Conservation (phyloP, 306 rosid species). For the Vigna reflexopilosa region DNA sequence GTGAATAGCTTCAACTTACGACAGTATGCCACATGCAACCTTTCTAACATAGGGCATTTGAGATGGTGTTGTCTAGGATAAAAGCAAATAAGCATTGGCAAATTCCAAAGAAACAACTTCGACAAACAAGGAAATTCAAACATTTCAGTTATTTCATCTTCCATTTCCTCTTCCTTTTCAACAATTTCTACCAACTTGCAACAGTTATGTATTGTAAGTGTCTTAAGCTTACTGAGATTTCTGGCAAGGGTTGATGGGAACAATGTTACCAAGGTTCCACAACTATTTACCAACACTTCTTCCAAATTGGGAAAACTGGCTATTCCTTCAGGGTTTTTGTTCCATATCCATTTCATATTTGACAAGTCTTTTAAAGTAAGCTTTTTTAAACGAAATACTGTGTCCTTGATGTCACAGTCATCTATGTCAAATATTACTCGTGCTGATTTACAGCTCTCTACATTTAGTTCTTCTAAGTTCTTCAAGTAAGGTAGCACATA, state of each 20-base stretch:
- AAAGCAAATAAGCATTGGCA: neutral
- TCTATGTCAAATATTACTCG: neutral
- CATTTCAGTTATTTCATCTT: neutral
- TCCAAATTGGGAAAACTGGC: slow-evolving; percentile 15
- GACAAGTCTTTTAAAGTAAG: neutral
- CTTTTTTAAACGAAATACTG: neutral
- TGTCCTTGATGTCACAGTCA: neutral
- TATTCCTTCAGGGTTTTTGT: neutral
- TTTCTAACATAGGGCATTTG: slow-evolving; percentile 1
- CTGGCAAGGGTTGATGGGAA: neutral
- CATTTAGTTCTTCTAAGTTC: slow-evolving; percentile 1
- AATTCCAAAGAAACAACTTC: neutral
- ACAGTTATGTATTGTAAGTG: neutral
- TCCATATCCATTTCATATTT: neutral
- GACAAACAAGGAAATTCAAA: slow-evolving; percentile 17
- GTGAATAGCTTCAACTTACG: neutral
- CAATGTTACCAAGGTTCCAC: neutral
- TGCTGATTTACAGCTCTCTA: neutral
- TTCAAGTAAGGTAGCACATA: slow-evolving; percentile 9
- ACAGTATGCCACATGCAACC: neutral
- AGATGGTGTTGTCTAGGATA: slow-evolving; percentile 7
- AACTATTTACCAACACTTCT: neutral
- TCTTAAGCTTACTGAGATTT: neutral
- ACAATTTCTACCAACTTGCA: slow-evolving; percentile 22
- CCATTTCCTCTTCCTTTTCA: neutral